Conservation (phyloP, 768 basidiomycete genomes). For the Termitomyces sp. region DNA sequence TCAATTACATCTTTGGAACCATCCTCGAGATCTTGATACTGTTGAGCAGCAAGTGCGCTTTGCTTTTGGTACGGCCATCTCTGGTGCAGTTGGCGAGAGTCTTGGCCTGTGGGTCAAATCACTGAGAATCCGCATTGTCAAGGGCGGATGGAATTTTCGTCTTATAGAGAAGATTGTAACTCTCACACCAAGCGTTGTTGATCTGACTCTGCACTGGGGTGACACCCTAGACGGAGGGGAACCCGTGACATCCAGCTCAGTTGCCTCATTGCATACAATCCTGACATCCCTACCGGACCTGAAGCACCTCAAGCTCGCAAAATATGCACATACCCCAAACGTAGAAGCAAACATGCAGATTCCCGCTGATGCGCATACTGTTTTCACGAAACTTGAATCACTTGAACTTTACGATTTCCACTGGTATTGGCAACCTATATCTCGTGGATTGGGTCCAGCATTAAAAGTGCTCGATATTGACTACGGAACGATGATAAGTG, state of each 20-base stretch:
- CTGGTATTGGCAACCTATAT: too few species aligned
- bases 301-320: background rate
- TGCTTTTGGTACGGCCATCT: background rate
- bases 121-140: background rate
- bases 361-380: background rate
- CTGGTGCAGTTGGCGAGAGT: background rate
- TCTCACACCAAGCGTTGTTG: background rate
- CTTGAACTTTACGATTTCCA: background rate
- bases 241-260: background rate
- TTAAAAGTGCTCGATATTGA: background rate
- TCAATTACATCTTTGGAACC: background rate
- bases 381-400: background rate
- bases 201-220: background rate
- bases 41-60: background rate
- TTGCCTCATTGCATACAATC: background rate
- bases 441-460: background rate
- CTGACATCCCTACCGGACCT: too few species aligned
- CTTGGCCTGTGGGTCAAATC: background rate
- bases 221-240: background rate
- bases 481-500: background rate
- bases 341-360: background rate
- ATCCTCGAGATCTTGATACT: background rate
- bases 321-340: background rate
- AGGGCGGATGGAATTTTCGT: background rate
- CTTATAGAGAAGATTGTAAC: background rate